phyloP scores from a whole-genome alignment of 805 yeast species.

The Clavispora vitiphila region DNA sequence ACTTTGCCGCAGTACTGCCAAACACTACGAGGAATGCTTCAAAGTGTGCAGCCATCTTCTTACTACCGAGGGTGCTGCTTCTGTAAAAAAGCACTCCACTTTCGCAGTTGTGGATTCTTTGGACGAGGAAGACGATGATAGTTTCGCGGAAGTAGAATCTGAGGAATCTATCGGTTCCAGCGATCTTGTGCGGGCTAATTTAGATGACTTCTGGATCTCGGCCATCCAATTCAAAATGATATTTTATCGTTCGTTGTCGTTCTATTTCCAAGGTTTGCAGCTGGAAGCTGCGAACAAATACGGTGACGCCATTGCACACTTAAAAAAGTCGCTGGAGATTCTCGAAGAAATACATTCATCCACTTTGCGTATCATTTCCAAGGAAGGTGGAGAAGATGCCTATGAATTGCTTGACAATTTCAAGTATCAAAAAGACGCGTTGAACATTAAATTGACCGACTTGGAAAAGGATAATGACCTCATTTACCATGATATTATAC shows the following conservation, averaged over 20 bases:
- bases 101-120: conserved; percentile 20
- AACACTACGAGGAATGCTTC: conserved; percentile 49
- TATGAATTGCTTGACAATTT: conserved; percentile 37
- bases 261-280: conserved; percentile 52
- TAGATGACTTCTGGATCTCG: conserved; percentile 46
- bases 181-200: conserved; percentile 20
- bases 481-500: conserved; percentile 77
- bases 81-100: conserved; percentile 8
- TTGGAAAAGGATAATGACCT: conserved; percentile 82
- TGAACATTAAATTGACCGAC: conserved; percentile 32
- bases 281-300: conserved; percentile 52
- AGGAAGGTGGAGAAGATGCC: conserved; percentile 20
- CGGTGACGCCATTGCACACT: conserved; percentile 73
- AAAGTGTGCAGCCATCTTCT: conserved; percentile 33
- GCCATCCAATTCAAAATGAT: conserved; percentile 46
- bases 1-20: conserved; percentile 59
- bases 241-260: conserved; percentile 56
- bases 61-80: conserved; percentile 11
- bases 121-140: conserved; percentile 23
- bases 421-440: conserved; percentile 38
- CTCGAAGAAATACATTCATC: conserved; percentile 28
- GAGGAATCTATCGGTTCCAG: conserved; percentile 7
- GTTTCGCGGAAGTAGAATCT: neutral
- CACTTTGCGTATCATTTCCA: conserved; percentile 18
- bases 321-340: conserved; percentile 47